A percentile compares a stretch with the other conserved stretches of the same genome.
Evolutionary conservation across 2,329 filamentous ascomycete species (phyloP).

Genomic region (Intubia oerlemansii): DNA sequence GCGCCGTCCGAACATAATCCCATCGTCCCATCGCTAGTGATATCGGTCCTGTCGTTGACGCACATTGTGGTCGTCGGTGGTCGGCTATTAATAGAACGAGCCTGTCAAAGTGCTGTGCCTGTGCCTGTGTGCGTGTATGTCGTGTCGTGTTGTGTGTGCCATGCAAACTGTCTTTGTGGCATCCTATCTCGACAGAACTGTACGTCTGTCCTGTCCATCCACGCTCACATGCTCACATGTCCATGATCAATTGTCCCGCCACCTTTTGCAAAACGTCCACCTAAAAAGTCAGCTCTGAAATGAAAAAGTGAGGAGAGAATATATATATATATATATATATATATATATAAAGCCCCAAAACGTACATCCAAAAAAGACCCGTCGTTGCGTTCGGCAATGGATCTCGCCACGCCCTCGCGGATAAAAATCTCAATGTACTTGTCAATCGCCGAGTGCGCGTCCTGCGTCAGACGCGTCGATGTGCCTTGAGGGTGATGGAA

Average conservation of each 20-base stretch:
- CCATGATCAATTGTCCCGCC: slow-evolving; percentile 64
- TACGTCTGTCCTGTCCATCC: background rate
- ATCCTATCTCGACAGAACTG: background rate
- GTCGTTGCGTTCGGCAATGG: slow-evolving; percentile 42
- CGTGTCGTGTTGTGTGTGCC: background rate
- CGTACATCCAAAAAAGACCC: slow-evolving; percentile 50
- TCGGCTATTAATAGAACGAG: too few species aligned
- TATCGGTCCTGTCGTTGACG: too few species aligned
- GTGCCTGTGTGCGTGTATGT: too few species aligned
- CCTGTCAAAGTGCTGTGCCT: background rate
- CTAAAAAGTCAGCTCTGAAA: slow-evolving; percentile 15
- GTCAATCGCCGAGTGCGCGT: slow-evolving; percentile 55
- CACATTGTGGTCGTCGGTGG: too few species aligned
- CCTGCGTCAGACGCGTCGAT: slow-evolving; percentile 50
- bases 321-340: too few species aligned
- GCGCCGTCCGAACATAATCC: too few species aligned
- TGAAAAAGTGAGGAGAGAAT: too few species aligned
- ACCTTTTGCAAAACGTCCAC: slow-evolving; percentile 82
- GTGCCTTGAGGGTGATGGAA: slow-evolving; percentile 37
- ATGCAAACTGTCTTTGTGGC: background rate
- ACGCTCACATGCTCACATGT: too few species aligned
- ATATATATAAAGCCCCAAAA: background rate
- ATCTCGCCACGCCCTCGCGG: slow-evolving; percentile 65
- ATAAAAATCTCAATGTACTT: slow-evolving; percentile 88
- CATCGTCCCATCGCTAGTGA: too few species aligned